phyloP scores from a whole-genome alignment of 345 rosid species.

The Populus deltoides region DNA sequence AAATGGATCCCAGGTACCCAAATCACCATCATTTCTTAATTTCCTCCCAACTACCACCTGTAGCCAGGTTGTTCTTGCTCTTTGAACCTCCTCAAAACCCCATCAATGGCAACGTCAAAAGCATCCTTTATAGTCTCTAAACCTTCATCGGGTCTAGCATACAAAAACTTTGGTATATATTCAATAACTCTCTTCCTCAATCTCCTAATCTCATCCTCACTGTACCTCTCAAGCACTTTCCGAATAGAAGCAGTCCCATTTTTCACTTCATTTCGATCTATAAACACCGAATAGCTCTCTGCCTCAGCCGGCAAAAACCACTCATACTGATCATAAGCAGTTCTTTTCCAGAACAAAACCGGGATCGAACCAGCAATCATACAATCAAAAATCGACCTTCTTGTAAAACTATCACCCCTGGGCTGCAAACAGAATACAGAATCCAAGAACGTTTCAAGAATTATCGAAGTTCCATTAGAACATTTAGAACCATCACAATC shows the following conservation, averaged over 20 bases:
- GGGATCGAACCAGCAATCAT: conserved; percentile 96
- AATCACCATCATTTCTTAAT: neutral
- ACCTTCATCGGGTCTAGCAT: conserved; percentile 58
- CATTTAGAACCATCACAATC: conserved; percentile 58
- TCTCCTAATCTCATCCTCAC: conserved; percentile 54
- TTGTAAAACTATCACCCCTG: conserved; percentile 92
- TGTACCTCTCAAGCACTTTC: conserved; percentile 57
- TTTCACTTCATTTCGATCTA: conserved; percentile 68
- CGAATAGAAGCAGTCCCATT: conserved; percentile 58
- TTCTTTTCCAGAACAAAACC: conserved; percentile 88
- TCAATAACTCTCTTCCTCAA: conserved; percentile 84
- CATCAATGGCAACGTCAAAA: conserved; percentile 87
- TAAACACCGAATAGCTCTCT: conserved; percentile 70
- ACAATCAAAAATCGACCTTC: conserved; percentile 89
- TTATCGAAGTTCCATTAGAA: conserved; percentile 70
- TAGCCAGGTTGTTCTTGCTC: conserved; percentile 61
- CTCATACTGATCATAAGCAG: conserved; percentile 78
- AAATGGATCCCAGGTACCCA: neutral
- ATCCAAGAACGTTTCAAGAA: conserved; percentile 68
- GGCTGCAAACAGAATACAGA: conserved; percentile 91
- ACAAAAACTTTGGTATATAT: conserved; percentile 64
- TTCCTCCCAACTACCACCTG: conserved; percentile 46
- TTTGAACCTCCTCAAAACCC: conserved; percentile 67
- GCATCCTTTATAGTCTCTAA: conserved; percentile 73
- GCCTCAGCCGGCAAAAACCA: conserved; percentile 87